Conservation (phyloP, 2,329 filamentous ascomycete genomes). For the Talaromyces sp. region DNA sequence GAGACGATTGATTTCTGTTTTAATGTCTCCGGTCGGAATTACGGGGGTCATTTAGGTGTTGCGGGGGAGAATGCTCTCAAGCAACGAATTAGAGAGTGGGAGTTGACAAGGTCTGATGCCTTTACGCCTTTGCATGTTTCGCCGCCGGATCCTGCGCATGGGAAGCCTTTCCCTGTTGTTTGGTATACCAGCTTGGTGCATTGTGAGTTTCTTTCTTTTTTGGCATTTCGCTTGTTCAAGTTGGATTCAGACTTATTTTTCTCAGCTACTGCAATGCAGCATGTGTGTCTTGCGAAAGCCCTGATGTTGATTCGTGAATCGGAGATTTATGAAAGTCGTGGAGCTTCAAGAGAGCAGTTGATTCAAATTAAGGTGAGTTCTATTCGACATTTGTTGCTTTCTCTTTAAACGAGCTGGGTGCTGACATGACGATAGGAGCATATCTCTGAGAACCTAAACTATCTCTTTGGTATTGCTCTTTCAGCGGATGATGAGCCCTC, state of each 20-base stretch:
- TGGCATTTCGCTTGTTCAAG: too few species aligned
- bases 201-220: conserved; percentile 23
- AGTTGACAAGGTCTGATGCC: conserved; percentile 27
- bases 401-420: neutral
- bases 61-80: conserved; percentile 24
- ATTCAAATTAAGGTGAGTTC: conserved; percentile 27
- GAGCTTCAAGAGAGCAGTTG: conserved; percentile 17
- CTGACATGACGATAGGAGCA: conserved; percentile 21
- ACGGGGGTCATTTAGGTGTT: conserved; percentile 18
- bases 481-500: conserved; percentile 38
- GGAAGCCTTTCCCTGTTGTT: conserved; percentile 37
- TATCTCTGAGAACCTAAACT: conserved; percentile 30
- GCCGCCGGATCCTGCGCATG: conserved; percentile 25
- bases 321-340: conserved; percentile 17
- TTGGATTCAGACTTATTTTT: neutral
- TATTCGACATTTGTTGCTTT: neutral
- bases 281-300: conserved; percentile 38
- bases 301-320: conserved; percentile 30
- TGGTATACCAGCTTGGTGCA: conserved; percentile 37
- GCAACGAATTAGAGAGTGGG: conserved; percentile 32
- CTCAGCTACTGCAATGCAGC: conserved; percentile 35
- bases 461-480: conserved; percentile 37
- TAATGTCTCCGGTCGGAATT: conserved; percentile 23
- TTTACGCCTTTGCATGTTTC: conserved; percentile 37
- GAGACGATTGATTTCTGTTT: conserved; percentile 39